Evolutionary conservation across 331 rosid species (phyloP), one percentile per base, ranked within the genome.

Genomic region (Phaseolus coccineus): DNA sequence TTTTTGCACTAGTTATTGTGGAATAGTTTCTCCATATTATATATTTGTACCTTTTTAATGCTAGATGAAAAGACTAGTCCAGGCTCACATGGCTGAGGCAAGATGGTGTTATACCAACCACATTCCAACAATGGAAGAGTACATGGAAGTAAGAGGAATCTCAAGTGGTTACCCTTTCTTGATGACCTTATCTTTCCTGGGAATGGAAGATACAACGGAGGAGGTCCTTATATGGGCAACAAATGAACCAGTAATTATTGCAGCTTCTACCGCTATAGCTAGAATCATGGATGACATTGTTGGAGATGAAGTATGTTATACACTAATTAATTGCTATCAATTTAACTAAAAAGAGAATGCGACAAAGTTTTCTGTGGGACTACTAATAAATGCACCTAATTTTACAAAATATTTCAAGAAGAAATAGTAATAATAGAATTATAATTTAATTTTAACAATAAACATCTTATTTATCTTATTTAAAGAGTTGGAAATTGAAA

Each of bases 91-190:
- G 35, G 2, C 7, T 1, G 93, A 89, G 51, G 88, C 88, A 6
- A 73, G 68, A 77, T 89, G 93, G 93, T 56, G 48, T 0, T 52
- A 77, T 6, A 1, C 70, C 4, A 59, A 55, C 5, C 11, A 63
- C 4, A 62, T 48, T 2, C 88, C 91, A 27, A 76, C 81, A 1
- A 0, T 73, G 4, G 80, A 79, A 4, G 93, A 89, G 44, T 85
- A 89, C 50, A 44, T 89, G 24, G 3, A 19, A 0, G 4, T 59
- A 0, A 28, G 82, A 19, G 25, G 14, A 0, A 0, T 0, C 8
- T 8, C 77, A 15, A 0, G 50, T 14, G 71, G 70, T 14, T 85
- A 78, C 16, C 1, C 42, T 1, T 0, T 51, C 22, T 67, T 80
- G 0, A 57, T 52, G 2, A 8, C 63, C 0, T 2, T 46, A 1